Evolutionary conservation across 148 eudicot species (phyloP), one percentile per base, ranked within the genome.

Genomic region (Mesembryanthemum crystallinum): DNA sequence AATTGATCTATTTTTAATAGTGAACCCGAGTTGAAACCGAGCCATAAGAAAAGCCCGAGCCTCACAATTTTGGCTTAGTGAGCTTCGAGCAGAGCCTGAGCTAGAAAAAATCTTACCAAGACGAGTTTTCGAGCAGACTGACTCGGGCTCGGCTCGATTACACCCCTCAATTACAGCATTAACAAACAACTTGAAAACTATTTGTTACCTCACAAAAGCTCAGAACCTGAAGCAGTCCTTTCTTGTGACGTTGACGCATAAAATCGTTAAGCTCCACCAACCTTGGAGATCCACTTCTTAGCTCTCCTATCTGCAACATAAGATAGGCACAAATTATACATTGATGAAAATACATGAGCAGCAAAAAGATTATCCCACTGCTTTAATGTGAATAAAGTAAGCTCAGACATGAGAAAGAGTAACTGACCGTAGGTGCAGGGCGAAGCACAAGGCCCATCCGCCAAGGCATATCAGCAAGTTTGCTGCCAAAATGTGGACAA

Each of bases 401-500:
- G 27, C 47, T 12, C 54, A 55, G 15, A 55, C 23, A 28, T 29
- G 45, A 45, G 21, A 30, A 33, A 29, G 42, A 61, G 43, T 27
- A 45, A 83, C 92, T 88, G 13, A 95, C 99, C 66, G 90, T 85
- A 32, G 99, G 99, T 68, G 99, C 99, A 81, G 99, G 99, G 71
- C 98, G 99, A 79, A 95, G 89, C 67, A 95, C 99, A 86, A 89
- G 88, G 73, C 99, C 99, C 99, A 95, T 92, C 74, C 97, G 85
- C 98, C 98, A 95, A 59, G 99, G 99, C 94, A 95, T 86, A 80
- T 95, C 99, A 63, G 99, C 99, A 75, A 95, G 97, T 80, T 73
- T 91, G 87, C 98, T 95, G 77, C 99, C 99, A 80, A 92, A 92
- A 84, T 95, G 99, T 29, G 99, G 99, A 80, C 99, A 95, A 74